Evolutionary conservation across 2,329 filamentous ascomycete genomes (phyloP).

Genomic region (Thielaviopsis ethacetica): DNA sequence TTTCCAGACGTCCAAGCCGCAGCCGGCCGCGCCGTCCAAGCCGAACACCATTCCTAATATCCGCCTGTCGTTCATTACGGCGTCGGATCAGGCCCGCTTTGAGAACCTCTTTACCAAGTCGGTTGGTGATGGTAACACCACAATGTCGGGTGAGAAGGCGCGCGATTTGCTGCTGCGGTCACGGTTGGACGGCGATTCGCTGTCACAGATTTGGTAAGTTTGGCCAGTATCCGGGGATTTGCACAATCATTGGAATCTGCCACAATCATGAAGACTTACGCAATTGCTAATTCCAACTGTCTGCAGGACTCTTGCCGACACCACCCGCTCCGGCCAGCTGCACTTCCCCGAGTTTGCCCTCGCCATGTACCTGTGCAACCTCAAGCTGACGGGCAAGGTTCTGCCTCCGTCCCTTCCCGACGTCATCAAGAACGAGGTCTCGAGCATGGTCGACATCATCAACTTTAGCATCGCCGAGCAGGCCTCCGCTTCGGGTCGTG

Average conservation of each 20-base stretch:
- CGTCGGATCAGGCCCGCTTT: conserved; percentile 87
- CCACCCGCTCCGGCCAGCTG: conserved; percentile 87
- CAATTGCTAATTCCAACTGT: not conserved
- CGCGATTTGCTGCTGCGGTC: conserved; percentile 79
- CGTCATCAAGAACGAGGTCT: conserved; percentile 86
- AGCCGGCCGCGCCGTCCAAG: conserved; percentile 31
- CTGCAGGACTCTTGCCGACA: conserved; percentile 76
- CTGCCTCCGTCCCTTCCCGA: conserved; percentile 65
- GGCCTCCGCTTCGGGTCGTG: conserved; percentile 28
- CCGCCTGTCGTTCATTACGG: conserved; percentile 87
- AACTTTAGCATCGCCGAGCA: conserved; percentile 83
- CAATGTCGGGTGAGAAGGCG: conserved; percentile 84
- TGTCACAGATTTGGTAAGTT: conserved; percentile 80
- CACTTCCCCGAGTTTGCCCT: conserved; percentile 96
- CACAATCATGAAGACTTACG: no score
- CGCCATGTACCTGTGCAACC: conserved; percentile 95
- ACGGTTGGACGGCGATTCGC: conserved; percentile 67
- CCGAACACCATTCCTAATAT: conserved; percentile 80
- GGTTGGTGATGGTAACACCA: conserved; percentile 66
- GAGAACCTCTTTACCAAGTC: conserved; percentile 96
- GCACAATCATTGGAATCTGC: no score
- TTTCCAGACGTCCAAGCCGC: conserved; percentile 37
- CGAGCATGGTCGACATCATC: conserved; percentile 99
- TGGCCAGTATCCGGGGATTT: not conserved
- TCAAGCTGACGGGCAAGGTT: conserved; percentile 75